phyloP scores from a whole-genome alignment of 495 filamentous ascomycete genomes.

The Lasiosphaeria ovina region DNA sequence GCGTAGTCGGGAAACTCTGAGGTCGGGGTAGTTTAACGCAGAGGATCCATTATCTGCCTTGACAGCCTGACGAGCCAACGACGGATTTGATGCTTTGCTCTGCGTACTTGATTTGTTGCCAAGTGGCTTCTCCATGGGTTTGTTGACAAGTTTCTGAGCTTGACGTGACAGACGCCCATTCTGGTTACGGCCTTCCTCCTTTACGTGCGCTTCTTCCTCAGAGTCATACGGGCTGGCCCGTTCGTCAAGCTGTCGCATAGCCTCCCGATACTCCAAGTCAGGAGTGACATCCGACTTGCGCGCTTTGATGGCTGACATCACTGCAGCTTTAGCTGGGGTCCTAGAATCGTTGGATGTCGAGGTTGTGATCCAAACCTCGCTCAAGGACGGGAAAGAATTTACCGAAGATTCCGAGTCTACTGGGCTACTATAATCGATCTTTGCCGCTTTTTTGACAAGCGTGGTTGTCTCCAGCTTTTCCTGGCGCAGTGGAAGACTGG shows the following conservation, averaged over 20 bases:
- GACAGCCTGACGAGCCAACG: constrained; percentile 2
- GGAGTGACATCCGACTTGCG: constrained; percentile 18
- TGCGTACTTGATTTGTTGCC: constrained; percentile 3
- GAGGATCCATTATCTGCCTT: constrained; percentile 11
- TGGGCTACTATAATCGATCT: constrained; percentile 12
- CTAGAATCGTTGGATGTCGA: constrained; percentile 24
- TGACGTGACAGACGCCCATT: too few relatives aligned
- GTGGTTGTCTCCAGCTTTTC: background rate
- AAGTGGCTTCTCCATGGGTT: constrained; percentile 28
- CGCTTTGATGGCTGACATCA: constrained; percentile 18
- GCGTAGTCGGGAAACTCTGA: background rate
- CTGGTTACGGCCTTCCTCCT: too few relatives aligned
- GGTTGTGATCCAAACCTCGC: constrained; percentile 35
- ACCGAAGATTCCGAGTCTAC: constrained; percentile 21
- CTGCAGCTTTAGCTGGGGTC: constrained; percentile 18
- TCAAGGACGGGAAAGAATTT: constrained; percentile 36
- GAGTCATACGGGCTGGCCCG: constrained; percentile 9
- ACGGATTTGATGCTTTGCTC: background rate
- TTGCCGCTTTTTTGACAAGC: constrained; percentile 6
- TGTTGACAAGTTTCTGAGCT: constrained; percentile 16
- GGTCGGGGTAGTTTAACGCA: background rate
- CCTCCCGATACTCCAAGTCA: constrained; percentile 37
- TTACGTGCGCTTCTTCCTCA: constrained; percentile 2
- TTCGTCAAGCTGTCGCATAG: constrained; percentile 35
- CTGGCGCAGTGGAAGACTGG: background rate